These are phyloP conservation scores for Cajanus cajan DNA, from an alignment of 306 rosid species.

Conservation along the genomic window DNA sequence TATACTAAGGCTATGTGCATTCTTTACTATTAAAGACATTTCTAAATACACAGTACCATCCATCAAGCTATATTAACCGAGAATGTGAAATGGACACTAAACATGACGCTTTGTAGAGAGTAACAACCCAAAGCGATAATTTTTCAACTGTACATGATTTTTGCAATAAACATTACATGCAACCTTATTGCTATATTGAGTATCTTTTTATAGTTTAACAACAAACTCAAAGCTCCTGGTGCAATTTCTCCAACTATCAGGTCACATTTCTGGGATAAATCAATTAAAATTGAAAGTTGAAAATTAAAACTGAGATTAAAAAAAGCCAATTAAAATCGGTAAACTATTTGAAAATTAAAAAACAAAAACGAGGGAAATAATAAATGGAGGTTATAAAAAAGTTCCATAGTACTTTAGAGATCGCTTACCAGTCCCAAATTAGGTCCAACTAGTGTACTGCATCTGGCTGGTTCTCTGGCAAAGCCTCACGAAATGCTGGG, in stretches of 20 bases:
- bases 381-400: not conserved
- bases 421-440: not conserved
- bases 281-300: slow-evolving; percentile 9
- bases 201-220: not conserved
- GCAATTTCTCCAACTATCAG: slow-evolving; percentile 13
- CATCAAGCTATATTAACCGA: not conserved
- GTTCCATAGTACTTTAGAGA: not conserved
- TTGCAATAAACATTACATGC: not conserved
- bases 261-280: slow-evolving; percentile 14
- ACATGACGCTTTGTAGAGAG: not conserved
- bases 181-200: slow-evolving; percentile 13
- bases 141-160: not conserved
- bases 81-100: not conserved
- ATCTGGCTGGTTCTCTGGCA: slow-evolving; percentile 66
- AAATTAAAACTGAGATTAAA: not conserved
- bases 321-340: not conserved
- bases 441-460: slow-evolving; percentile 23
- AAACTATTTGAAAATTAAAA: not conserved
- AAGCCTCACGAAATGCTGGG: slow-evolving; percentile 53
- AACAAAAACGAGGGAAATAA: not conserved
- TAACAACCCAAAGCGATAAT: not conserved
- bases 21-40: too few relatives aligned
- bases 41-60: too few relatives aligned
- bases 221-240: not conserved
- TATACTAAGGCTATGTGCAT: too few relatives aligned